These are phyloP conservation scores for Echinochloa phyllopogon DNA, from an alignment of 176 grass and related monocot genomes.

Conservation along the genomic window DNA sequence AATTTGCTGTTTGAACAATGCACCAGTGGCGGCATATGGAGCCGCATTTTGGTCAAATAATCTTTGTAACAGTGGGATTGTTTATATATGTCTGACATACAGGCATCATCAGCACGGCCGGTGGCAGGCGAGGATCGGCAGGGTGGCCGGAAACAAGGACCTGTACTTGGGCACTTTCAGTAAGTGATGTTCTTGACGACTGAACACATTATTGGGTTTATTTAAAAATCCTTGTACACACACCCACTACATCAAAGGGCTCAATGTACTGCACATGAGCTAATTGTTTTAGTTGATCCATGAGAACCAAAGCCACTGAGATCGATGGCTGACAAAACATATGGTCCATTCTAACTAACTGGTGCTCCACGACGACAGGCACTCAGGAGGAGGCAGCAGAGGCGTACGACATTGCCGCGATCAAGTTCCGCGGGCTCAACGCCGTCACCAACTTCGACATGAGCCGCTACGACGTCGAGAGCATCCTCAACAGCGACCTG, in stretches of 20 bases:
- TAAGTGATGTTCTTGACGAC: conserved; percentile 45
- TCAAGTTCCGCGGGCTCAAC: conserved; percentile 90
- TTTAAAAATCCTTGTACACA: not conserved
- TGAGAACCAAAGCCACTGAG: not conserved
- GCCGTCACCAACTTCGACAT: conserved; percentile 98
- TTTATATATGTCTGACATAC: conserved; percentile 11
- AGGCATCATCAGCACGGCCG: conserved; percentile 94
- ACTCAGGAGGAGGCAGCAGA: conserved; percentile 94
- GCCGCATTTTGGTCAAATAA: conserved; percentile 3
- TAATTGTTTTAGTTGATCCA: conserved; percentile 4
- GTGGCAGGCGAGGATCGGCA: conserved; percentile 96
- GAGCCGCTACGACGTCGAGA: conserved; percentile 91
- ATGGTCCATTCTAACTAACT: not conserved
- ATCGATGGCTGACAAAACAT: not conserved
- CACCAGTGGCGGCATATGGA: not conserved
- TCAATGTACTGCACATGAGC: not conserved
- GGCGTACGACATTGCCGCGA: conserved; percentile 92
- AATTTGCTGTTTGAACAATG: conserved; percentile 9
- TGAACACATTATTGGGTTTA: not conserved
- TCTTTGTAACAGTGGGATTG: not conserved
- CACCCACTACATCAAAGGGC: not conserved
- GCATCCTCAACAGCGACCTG: conserved; percentile 90
- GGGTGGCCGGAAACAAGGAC: conserved; percentile 97
- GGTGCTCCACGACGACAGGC: conserved; percentile 36
- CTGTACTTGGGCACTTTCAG: conserved; percentile 96